phyloP scores from a whole-genome alignment of 805 yeast species.

The Debaryomyces prosopidis region DNA sequence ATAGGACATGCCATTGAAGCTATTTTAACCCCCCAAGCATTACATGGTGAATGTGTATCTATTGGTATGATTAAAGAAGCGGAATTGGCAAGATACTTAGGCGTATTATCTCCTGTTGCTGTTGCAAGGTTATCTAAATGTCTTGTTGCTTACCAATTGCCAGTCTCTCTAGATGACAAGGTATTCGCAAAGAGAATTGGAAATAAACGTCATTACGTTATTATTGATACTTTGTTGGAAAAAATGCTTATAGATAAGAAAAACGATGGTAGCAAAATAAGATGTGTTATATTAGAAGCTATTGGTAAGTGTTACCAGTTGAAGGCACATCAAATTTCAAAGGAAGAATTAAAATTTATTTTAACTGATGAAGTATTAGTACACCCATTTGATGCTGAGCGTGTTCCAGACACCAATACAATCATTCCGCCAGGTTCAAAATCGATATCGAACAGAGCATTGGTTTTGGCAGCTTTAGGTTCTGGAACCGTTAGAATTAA shows the following conservation, averaged over 20 bases:
- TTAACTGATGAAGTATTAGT: conserved; percentile 81
- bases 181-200: conserved; percentile 66
- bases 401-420: conserved; percentile 45
- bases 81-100: conserved; percentile 88
- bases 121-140: conserved; percentile 88
- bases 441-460: conserved; percentile 93
- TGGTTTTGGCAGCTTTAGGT: conserved; percentile 90
- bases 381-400: conserved; percentile 46
- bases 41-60: conserved; percentile 99
- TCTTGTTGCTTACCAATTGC: conserved; percentile 82
- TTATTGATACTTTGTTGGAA: conserved; percentile 69
- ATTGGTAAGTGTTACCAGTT: conserved; percentile 91
- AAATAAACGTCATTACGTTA: conserved; percentile 59
- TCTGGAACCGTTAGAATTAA: conserved; percentile 78
- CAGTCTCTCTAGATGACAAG: conserved; percentile 74
- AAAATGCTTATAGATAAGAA: conserved; percentile 97
- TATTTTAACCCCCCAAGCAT: conserved; percentile 90
- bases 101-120: conserved; percentile 86
- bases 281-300: conserved; percentile 76
- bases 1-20: conserved; percentile 99
- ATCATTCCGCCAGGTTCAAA: conserved; percentile 93
- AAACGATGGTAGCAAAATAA: conserved; percentile 89
- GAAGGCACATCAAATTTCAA: conserved; percentile 81
- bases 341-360: conserved; percentile 76
- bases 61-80: conserved; percentile 94